These are phyloP conservation scores for Ballota nigra DNA, from an alignment of 257 asterid genomes.

Conservation along the genomic window DNA sequence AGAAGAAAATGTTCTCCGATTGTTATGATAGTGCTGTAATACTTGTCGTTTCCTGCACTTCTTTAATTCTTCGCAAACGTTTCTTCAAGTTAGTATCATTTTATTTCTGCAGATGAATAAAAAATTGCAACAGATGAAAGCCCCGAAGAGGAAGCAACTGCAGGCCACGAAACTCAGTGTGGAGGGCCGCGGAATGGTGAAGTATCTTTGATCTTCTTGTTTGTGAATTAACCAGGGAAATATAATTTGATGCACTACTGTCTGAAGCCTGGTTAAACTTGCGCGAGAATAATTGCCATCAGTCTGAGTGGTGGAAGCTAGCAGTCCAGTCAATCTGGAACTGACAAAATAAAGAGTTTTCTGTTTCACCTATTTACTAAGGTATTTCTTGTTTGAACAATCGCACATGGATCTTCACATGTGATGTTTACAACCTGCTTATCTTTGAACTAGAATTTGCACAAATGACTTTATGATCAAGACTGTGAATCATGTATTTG, in stretches of 20 bases:
- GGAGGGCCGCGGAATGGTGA: constrained; percentile 97
- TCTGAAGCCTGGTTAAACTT: background rate
- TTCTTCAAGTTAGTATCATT: background rate
- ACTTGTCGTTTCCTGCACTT: background rate
- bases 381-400: background rate
- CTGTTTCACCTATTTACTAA: background rate
- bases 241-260: background rate
- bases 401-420: background rate
- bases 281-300: background rate
- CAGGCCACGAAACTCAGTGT: constrained; percentile 94
- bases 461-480: background rate
- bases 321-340: background rate
- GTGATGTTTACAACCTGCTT: background rate
- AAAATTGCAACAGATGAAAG: constrained; percentile 87
- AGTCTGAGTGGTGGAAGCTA: background rate
- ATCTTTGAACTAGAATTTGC: background rate
- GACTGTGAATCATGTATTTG: background rate
- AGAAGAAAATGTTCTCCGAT: background rate
- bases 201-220: constrained; percentile 52
- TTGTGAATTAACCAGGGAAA: background rate
- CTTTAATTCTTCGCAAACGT: background rate
- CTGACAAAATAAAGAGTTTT: background rate
- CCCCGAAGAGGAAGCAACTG: constrained; percentile 77
- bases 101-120: constrained; percentile 71
- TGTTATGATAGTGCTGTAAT: background rate